A percentile compares a stretch with the other conserved stretches of the same genome.
These are phyloP conservation scores for Aureobasidium sp. DNA, from an alignment of 2,329 filamentous ascomycete genomes.

Conservation along the genomic window DNA sequence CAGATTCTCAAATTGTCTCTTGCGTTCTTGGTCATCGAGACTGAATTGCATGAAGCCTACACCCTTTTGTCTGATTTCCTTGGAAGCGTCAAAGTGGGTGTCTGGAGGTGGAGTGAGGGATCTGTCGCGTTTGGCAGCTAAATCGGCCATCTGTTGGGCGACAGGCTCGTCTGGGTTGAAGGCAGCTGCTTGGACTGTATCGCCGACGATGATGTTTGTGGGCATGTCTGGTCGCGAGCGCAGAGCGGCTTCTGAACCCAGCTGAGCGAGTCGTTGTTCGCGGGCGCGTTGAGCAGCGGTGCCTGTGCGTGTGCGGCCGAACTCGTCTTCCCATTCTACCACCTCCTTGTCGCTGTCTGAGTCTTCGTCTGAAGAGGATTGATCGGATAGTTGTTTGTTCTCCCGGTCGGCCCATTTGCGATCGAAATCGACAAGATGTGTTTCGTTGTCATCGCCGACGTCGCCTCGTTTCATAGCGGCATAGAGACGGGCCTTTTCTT, in stretches of 20 bases:
- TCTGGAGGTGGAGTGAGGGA: constrained; percentile 71
- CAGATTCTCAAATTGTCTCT: constrained; percentile 68
- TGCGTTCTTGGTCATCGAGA: constrained; percentile 56
- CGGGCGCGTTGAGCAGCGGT: constrained; percentile 60
- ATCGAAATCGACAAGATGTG: constrained; percentile 81
- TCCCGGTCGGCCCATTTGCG: constrained; percentile 62
- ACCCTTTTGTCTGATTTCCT: constrained; percentile 78
- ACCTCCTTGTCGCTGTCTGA: constrained; percentile 46
- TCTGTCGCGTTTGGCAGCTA: constrained; percentile 70
- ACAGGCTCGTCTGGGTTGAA: constrained; percentile 65
- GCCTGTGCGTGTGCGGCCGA: constrained; percentile 69
- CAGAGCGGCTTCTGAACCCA: constrained; percentile 43
- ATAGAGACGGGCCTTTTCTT: constrained; percentile 83
- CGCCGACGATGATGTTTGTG: constrained; percentile 68
- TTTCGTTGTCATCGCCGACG: constrained; percentile 52
- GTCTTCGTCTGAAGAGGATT: constrained; percentile 28
- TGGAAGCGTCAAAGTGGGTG: constrained; percentile 75
- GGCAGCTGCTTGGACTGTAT: constrained; percentile 72
- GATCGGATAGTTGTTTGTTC: constrained; percentile 30
- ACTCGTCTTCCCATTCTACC: constrained; percentile 88
- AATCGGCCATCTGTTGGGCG: constrained; percentile 61
- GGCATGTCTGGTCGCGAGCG: constrained; percentile 57
- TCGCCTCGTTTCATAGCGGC: constrained; percentile 83
- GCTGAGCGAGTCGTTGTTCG: constrained; percentile 50
- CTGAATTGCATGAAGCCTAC: constrained; percentile 90